A percentile compares a stretch with the other conserved stretches of the same genome.
Evolutionary conservation across 192 early-diverging fungal species (phyloP).

Genomic region (Gryganskiella cystojenkinii): DNA sequence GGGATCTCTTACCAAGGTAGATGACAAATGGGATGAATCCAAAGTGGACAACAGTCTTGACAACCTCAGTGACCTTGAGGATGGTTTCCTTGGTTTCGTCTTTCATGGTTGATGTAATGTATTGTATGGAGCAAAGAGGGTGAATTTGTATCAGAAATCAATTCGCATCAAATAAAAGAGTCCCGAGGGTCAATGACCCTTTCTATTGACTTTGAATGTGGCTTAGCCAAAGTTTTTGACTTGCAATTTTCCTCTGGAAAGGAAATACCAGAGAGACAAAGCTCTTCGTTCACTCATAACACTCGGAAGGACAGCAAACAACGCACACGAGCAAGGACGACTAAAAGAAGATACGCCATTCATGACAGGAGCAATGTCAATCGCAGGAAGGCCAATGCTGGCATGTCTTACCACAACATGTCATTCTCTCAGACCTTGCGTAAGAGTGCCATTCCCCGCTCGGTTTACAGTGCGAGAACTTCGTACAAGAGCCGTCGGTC

Average conservation of each 20-base stretch:
- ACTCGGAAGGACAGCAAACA: no score
- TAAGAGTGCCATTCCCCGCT: neutral
- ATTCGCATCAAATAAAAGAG: no score
- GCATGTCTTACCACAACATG: neutral
- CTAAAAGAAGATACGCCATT: slow-evolving; percentile 18
- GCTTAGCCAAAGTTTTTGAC: slow-evolving; percentile 9
- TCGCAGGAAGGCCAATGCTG: neutral
- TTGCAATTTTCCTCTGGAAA: no score
- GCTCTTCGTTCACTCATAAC: no score
- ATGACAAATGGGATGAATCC: slow-evolving; percentile 71
- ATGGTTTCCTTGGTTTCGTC: slow-evolving; percentile 64
- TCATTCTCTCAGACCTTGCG: neutral
- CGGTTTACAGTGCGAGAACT: slow-evolving; percentile 11
- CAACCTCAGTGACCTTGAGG: slow-evolving; percentile 62
- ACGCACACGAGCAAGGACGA: neutral
- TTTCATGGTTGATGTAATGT: slow-evolving; percentile 51
- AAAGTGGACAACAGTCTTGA: slow-evolving; percentile 68
- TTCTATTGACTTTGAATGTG: slow-evolving; percentile 26
- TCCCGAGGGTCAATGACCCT: slow-evolving; percentile 1
- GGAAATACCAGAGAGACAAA: no score
- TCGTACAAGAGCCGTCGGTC: slow-evolving; percentile 21
- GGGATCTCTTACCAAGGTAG: slow-evolving; percentile 59
- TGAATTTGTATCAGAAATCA: neutral
- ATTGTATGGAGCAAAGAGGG: neutral
- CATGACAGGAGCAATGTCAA: slow-evolving; percentile 10